Conservation (phyloP, 805 yeast genomes). For the Candida peoriensis region DNA sequence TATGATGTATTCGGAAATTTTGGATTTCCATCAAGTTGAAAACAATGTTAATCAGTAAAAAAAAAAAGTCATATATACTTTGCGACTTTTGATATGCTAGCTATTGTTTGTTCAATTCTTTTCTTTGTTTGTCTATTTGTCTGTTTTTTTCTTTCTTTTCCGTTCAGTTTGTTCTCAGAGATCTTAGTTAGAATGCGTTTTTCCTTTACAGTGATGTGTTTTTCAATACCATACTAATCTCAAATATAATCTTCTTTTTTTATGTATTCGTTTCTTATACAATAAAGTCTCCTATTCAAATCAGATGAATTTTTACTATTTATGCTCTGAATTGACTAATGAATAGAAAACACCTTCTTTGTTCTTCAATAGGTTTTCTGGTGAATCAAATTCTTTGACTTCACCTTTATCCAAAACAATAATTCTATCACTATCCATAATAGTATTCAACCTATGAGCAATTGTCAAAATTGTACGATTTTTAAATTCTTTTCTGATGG, state of each 20-base stretch:
- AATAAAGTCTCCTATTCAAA: constrained; percentile 1
- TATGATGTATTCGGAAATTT: constrained; percentile 97
- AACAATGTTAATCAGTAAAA: constrained; percentile 9
- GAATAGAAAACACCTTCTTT: constrained; percentile 70
- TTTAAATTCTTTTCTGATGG: constrained; percentile 69
- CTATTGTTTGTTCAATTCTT: too few species aligned
- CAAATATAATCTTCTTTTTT: not conserved
- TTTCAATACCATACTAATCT: too few species aligned
- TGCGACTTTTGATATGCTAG: too few species aligned
- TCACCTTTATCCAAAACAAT: constrained; percentile 72
- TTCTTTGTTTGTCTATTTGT: too few species aligned
- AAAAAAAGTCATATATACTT: too few species aligned
- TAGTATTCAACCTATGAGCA: constrained; percentile 81
- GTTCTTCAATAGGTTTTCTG: constrained; percentile 58
- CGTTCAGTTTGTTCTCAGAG: too few species aligned
- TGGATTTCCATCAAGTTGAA: constrained; percentile 86
- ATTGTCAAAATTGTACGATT: constrained; percentile 78
- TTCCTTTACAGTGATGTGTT: too few species aligned
- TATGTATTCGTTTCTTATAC: too few species aligned
- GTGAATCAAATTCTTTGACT: constrained; percentile 74
- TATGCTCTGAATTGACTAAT: constrained; percentile 54
- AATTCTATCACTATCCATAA: constrained; percentile 74
- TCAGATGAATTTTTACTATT: constrained; percentile 3
- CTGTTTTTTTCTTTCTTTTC: too few species aligned
- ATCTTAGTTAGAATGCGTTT: too few species aligned